phyloP scores from a whole-genome alignment of 2,329 filamentous ascomycete species.

The Endocalyx cinctus region DNA sequence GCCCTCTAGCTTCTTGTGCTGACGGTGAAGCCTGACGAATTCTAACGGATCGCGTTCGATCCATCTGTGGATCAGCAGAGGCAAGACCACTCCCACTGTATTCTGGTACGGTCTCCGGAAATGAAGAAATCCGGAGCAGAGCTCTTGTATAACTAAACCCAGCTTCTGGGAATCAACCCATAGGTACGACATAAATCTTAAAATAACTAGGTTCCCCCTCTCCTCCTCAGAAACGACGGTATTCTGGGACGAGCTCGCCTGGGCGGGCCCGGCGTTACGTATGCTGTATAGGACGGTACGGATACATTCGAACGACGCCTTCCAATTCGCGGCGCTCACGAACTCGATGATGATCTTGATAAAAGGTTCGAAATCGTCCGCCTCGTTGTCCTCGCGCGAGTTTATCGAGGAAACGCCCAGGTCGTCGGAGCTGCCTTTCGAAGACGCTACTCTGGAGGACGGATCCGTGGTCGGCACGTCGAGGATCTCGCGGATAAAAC shows the following conservation, averaged over 20 bases:
- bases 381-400: conserved; percentile 27
- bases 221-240: conserved; percentile 44
- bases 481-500: conserved; percentile 33
- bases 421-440: conserved; percentile 31
- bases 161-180: conserved; percentile 62
- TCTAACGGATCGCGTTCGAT: conserved; percentile 60
- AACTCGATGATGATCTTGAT: conserved; percentile 58
- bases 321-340: conserved; percentile 61
- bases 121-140: conserved; percentile 63
- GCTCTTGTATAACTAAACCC: conserved; percentile 58
- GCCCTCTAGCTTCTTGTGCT: conserved; percentile 58
- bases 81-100: conserved; percentile 57
- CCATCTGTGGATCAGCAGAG: conserved; percentile 61
- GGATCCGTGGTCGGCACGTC: conserved; percentile 22
- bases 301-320: conserved; percentile 54
- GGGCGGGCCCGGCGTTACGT: conserved; percentile 37
- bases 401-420: conserved; percentile 26
- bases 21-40: conserved; percentile 59
- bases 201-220: conserved; percentile 44
- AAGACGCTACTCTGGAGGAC: conserved; percentile 20
- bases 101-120: conserved; percentile 61
- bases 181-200: conserved; percentile 58
- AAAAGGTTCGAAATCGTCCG: conserved; percentile 47
- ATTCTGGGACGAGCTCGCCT: conserved; percentile 33
- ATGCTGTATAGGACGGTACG: conserved; percentile 47